These are phyloP conservation scores for Craspedostauros australis DNA, from an alignment of 108 stramenopile species.

Conservation along the genomic window DNA sequence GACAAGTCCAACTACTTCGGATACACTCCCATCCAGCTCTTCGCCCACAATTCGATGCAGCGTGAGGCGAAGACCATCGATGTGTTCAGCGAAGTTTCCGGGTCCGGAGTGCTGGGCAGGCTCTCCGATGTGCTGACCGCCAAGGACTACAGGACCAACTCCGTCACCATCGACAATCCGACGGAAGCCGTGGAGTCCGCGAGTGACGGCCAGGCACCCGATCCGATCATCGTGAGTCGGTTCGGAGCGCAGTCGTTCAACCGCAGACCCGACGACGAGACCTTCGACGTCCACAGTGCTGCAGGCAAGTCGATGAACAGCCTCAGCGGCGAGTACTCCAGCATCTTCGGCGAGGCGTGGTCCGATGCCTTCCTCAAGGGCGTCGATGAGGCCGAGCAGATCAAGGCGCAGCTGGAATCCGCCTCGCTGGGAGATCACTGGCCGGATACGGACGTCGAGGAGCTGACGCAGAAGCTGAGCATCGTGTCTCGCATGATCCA, in stretches of 20 bases:
- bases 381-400: not conserved
- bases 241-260: not conserved
- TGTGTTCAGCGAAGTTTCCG: constrained; percentile 2
- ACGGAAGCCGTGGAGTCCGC: constrained; percentile 16
- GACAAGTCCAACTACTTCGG: constrained; percentile 16
- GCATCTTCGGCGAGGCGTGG: not conserved
- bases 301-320: too few relatives aligned
- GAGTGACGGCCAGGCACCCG: not conserved
- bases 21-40: not conserved
- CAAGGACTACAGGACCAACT: constrained; percentile 7
- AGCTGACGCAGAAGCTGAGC: not conserved
- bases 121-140: constrained; percentile 13
- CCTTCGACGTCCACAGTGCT: too few relatives aligned
- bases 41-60: not conserved
- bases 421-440: not conserved
- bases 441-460: not conserved
- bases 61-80: constrained; percentile 15
- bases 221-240: not conserved
- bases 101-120: constrained; percentile 31
- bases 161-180: constrained; percentile 20
- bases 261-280: not conserved
- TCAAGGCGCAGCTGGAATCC: not conserved
- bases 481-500: constrained; percentile 41
- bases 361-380: not conserved
- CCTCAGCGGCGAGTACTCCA: too few relatives aligned